Base-by-base conservation (phyloP, 768 basidiomycete species). In the Galerina marginata region DNA sequence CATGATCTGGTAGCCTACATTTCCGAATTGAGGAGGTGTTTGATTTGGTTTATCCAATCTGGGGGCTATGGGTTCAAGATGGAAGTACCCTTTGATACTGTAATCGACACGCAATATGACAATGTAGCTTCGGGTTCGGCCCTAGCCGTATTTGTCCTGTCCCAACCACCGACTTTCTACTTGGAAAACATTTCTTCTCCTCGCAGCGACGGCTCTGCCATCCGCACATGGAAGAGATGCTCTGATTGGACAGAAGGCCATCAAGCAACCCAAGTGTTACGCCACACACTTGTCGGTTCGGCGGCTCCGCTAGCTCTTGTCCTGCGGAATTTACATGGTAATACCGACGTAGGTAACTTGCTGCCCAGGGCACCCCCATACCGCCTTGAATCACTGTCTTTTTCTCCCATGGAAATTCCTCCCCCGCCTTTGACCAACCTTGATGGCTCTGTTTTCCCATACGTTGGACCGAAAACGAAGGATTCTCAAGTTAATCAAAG, bases 31-130 rank as follows among this genome's bases (percentile, higher is more conserved):
- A 89, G 84, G 65, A 85, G 82, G 43, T 86, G 83, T 67, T 75
- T 94, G 29, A 84, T 84, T 4, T 94, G 93, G 93, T 94, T 88
- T 72, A 88, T 94, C 56, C 84, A 86, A 43, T 89, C 89, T 6
- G 80, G 76, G 0, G 90, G 89, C 20, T 83, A 82, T 62, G 85
- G 89, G 16, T 93, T 93, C 81, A 93, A 93, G 73, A 94, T 94
- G 89, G 90, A 91, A 61, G 81, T 93, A 15, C 85, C 90, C 4
- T 92, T 90, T 73, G 79, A 85, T 57, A 80, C 73, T 60, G 87
- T 93, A 61, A 64, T 80, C 16, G 78, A 86, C 33, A 81, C 86
- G 4, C 81, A 84, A 53, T 87, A 90, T 71, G 74, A 79, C 25
- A 80, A 84, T 56, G 72, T 79, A 33, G 75, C 82, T 15, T 83